These are phyloP conservation scores for Talaromyces marneffei DNA, from an alignment of 2,329 filamentous ascomycete genomes.

Conservation along the genomic window DNA sequence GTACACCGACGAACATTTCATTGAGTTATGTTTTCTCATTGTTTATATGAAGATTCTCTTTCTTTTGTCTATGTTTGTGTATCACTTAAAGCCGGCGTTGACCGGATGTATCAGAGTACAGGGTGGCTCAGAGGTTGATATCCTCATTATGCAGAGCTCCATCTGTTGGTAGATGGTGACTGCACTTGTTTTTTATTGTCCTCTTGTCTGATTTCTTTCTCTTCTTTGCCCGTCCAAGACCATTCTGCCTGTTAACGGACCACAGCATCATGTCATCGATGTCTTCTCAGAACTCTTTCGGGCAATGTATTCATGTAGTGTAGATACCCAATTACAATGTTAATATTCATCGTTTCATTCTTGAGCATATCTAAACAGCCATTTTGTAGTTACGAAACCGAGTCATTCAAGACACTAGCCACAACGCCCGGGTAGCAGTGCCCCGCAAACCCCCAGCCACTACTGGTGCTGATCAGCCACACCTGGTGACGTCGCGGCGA, in stretches of 20 bases:
- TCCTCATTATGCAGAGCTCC: not conserved
- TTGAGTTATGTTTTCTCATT: not conserved
- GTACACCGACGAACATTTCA: conserved; percentile 1
- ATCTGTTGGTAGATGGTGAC: not conserved
- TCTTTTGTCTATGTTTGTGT: not conserved
- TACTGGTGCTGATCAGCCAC: not conserved
- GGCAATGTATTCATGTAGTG: conserved; percentile 14
- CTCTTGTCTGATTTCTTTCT: conserved; percentile 3
- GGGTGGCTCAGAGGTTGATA: not conserved
- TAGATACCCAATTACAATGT: conserved; percentile 14
- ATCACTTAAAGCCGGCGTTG: not conserved
- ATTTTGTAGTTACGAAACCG: too few relatives aligned
- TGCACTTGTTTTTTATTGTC: conserved; percentile 13
- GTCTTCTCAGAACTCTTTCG: not conserved
- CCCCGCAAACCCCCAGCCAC: conserved; percentile 3
- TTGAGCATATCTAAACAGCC: not conserved
- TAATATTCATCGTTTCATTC: not conserved
- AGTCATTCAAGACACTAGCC: not conserved
- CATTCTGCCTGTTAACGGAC: conserved; percentile 1
- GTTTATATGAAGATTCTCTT: not conserved
- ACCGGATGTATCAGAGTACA: conserved; percentile 5
- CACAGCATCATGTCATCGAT: not conserved
- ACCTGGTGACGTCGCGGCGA: conserved; percentile 1
- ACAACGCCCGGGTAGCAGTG: not conserved
- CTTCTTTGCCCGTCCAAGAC: conserved; percentile 1